Base-by-base conservation (phyloP, 495 filamentous ascomycete genomes). In the Xylaria acuta region DNA sequence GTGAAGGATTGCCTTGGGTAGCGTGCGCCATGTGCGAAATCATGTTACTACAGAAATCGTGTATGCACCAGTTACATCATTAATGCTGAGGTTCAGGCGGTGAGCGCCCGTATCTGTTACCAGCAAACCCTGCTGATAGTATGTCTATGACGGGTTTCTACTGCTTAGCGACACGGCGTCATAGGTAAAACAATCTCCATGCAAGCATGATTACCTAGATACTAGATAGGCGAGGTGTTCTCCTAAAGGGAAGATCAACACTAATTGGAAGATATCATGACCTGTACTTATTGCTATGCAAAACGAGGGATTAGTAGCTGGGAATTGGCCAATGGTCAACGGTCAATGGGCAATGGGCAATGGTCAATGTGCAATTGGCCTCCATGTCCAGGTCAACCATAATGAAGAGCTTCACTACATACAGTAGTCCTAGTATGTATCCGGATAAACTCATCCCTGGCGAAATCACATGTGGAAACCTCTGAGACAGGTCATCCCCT, bases 401-500 rank as follows among this genome's bases (percentile, higher is more conserved):
- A 9, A 34, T 34, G 40, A 32, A 47, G 22, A 60, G n/a, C n/a
- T n/a, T n/a, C n/a, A n/a, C n/a, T n/a, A n/a, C 54, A 59, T 59
- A 18, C 9, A 7, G 14, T 59, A 20, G n/a, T 59, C 32, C 30
- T 30, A 40, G 16, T 18, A 41, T 5, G 18, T 43, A 43, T 43
- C 8, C 25, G 49, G 25, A 45, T 34, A 3, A 27, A 27, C 22
- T 47, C 41, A 47, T 67, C 32, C 18, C 64, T 67, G 32, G 64
- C 45, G 32, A 51, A 67, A 67, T 43, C 65, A 54, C 34, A 1
- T 67, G 49, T 67, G 64, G 64, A 67, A 67, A 67, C 34, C 22
- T 36, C 47, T 67, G 22, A 67, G 65, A 67, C 65, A 67, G 36
- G 34, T 54, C 49, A 67, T 67, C 65, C 32, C 32, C 30, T 56